Conservation (phyloP, 805 yeast species). For the Tetrapisispora namnaoensis region DNA sequence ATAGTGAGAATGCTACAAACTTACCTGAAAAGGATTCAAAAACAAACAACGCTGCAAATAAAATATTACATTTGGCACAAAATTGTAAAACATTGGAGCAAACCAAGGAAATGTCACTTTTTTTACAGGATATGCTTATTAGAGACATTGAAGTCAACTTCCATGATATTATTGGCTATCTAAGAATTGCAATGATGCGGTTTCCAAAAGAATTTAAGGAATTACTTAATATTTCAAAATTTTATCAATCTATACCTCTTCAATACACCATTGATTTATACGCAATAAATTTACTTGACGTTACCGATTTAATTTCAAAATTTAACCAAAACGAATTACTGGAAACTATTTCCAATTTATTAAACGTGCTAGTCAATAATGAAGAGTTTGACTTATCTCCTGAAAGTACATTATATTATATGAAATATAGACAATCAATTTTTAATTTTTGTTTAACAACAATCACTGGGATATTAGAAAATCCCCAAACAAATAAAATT, state of each 20-base stretch:
- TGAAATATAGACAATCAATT: slow-evolving; percentile 22
- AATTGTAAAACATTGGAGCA: neutral
- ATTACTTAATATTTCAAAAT: slow-evolving; percentile 17
- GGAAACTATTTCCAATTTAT: slow-evolving; percentile 10
- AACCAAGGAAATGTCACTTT: slow-evolving; percentile 9
- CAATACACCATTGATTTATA: slow-evolving; percentile 23
- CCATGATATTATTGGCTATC: neutral
- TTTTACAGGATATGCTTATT: slow-evolving; percentile 12
- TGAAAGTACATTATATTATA: slow-evolving; percentile 18
- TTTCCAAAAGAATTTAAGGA: slow-evolving; percentile 26
- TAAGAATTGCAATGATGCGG: slow-evolving; percentile 18
- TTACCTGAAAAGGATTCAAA: neutral
- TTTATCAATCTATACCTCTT: slow-evolving; percentile 23
- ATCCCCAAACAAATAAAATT: neutral
- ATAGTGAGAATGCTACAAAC: neutral
- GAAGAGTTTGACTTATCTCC: slow-evolving; percentile 4
- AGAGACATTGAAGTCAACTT: neutral
- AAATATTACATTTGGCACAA: neutral
- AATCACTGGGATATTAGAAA: slow-evolving; percentile 4
- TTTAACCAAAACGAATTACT: slow-evolving; percentile 7
- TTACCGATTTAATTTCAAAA: slow-evolving; percentile 10
- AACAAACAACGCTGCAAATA: neutral
- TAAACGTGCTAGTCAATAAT: slow-evolving; percentile 19
- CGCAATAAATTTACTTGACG: slow-evolving; percentile 22
- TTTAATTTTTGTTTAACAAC: slow-evolving; percentile 19